These are phyloP conservation scores for Henckelia pumila DNA, from an alignment of 257 asterid species.

Conservation along the genomic window DNA sequence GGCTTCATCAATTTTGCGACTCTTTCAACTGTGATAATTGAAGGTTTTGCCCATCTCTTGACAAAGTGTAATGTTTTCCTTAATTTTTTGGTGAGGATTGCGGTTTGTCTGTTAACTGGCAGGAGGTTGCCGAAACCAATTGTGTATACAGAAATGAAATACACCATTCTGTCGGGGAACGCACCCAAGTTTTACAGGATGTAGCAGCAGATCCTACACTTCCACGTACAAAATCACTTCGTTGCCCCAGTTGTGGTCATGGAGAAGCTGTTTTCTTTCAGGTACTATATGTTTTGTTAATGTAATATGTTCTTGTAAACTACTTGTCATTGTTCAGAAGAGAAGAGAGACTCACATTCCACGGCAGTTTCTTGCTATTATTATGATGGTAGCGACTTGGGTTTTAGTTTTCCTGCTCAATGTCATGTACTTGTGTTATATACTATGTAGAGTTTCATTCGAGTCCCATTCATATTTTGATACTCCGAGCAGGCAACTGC, in stretches of 20 bases:
- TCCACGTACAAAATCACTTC: slow-evolving; percentile 88
- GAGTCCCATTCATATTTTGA: not conserved
- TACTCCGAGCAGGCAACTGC: slow-evolving; percentile 77
- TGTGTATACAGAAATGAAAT: slow-evolving; percentile 89
- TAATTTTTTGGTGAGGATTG: slow-evolving; percentile 4
- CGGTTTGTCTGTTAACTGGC: slow-evolving; percentile 24
- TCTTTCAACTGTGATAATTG: too few species aligned
- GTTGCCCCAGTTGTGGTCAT: slow-evolving; percentile 80
- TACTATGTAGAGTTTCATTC: not conserved
- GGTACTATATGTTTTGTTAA: slow-evolving; percentile 38
- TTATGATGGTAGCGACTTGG: too few species aligned
- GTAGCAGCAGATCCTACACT: slow-evolving; percentile 99
- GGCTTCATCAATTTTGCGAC: not conserved
- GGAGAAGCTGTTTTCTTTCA: slow-evolving; percentile 99
- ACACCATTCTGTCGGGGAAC: slow-evolving; percentile 83
- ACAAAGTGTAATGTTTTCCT: not conserved
- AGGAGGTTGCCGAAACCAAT: slow-evolving; percentile 94
- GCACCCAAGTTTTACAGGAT: slow-evolving; percentile 89
- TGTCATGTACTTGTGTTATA: not conserved
- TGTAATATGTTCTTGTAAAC: not conserved
- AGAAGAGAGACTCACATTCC: too few species aligned
- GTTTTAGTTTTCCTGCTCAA: not conserved
- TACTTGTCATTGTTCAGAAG: too few species aligned
- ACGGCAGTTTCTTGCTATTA: not conserved
- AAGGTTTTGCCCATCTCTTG: not conserved